These are phyloP conservation scores for Zea mays DNA, from an alignment of 176 grass and related monocot species.

Conservation along the genomic window DNA sequence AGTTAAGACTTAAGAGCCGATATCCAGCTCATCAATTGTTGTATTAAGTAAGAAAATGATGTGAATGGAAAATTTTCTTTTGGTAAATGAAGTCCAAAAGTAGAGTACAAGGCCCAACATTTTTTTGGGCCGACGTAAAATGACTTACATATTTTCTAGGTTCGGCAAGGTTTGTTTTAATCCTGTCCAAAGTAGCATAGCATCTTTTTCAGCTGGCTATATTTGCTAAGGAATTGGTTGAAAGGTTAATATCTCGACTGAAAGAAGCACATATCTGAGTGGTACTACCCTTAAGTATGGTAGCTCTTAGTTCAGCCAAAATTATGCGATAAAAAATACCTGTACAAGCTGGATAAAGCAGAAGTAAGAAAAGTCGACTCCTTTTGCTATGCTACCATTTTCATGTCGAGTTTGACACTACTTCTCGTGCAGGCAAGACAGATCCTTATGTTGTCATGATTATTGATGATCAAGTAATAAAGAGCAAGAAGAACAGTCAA, in stretches of 20 bases:
- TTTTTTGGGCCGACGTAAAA: not conserved
- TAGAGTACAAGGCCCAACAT: not conserved
- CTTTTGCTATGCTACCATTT: not conserved
- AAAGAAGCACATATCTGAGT: not conserved
- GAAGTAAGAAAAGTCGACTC: not conserved
- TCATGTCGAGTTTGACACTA: not conserved
- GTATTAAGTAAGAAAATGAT: constrained; percentile 1
- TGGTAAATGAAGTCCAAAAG: not conserved
- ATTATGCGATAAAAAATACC: not conserved
- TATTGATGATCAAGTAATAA: constrained; percentile 87
- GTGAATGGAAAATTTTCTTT: not conserved
- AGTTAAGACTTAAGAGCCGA: constrained; percentile 1
- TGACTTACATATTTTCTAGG: not conserved
- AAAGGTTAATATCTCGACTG: not conserved
- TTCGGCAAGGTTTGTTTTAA: not conserved
- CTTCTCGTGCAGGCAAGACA: constrained; percentile 69
- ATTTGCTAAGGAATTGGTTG: constrained; percentile 3
- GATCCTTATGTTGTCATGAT: constrained; percentile 93
- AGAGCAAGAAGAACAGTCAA: constrained; percentile 98
- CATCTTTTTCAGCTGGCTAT: not conserved
- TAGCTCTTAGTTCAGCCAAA: not conserved
- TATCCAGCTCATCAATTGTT: constrained; percentile 1
- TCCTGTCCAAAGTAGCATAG: not conserved
- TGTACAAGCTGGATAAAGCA: not conserved
- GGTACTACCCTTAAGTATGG: not conserved